Evolutionary conservation across 805 yeast species (phyloP).

Genomic region (Candida golubevii): DNA sequence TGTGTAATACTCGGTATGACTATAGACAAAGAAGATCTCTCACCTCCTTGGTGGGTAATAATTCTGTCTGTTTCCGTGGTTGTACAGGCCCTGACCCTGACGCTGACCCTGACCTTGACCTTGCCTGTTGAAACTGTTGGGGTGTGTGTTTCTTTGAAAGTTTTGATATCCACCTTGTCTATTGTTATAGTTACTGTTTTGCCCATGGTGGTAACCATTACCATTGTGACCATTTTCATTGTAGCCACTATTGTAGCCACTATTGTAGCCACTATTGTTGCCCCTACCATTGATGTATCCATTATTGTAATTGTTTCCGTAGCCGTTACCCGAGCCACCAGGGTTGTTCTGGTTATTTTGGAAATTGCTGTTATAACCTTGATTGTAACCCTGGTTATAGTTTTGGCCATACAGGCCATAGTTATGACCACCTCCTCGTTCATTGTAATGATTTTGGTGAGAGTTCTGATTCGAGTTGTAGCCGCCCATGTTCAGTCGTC

Average conservation of each 20-base stretch:
- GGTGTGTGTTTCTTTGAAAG: slow-evolving; percentile 2
- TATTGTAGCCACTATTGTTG: slow-evolving; percentile 3
- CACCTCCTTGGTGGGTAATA: no score
- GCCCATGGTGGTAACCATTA: background rate
- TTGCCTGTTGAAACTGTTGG: background rate
- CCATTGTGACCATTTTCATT: background rate
- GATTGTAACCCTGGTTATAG: slow-evolving; percentile 10
- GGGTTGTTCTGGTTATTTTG: slow-evolving; percentile 1
- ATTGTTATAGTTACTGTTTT: background rate
- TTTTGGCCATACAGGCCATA: background rate
- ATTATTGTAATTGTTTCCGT: slow-evolving; percentile 13
- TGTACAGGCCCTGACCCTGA: background rate
- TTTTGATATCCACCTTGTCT: slow-evolving; percentile 1
- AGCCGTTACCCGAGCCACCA: background rate
- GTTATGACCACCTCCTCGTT: no score
- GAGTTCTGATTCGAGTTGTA: slow-evolving; percentile 3
- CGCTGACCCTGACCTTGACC: slow-evolving; percentile 3
- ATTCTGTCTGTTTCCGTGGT: background rate
- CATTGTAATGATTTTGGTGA: slow-evolving; percentile 2
- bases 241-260: slow-evolving; percentile 2
- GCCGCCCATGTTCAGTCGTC: slow-evolving; percentile 3
- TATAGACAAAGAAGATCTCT: no score
- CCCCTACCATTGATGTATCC: slow-evolving; percentile 10
- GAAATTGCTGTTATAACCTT: slow-evolving; percentile 13
- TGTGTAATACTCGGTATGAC: no score